Evolutionary conservation across 2,329 filamentous ascomycete species (phyloP), one percentile per base, ranked within the genome.

Genomic region (Capronia epimyces): DNA sequence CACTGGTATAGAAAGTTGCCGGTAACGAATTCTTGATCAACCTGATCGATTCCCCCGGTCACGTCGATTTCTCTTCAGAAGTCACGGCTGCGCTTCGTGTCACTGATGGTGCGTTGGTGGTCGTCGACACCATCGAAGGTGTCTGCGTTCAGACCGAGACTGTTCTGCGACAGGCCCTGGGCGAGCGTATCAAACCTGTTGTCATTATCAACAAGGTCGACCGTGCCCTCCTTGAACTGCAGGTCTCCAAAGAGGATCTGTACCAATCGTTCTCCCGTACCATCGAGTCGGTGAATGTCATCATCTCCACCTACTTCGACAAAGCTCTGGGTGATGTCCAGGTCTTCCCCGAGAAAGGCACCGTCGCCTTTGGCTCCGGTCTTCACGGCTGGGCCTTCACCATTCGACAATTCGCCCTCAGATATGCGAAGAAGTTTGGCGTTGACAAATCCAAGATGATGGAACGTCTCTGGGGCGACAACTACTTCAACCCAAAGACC

Each of bases 161-260:
- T 70, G 93, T 98, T 69, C 83, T 98, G 65, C 90, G 93, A 72
- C 93, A 98, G 81, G 91, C 93, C 75, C 89, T 98, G 66, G 87
- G 89, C 83, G 93, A 98, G 85, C 91, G 93, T 79, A 98, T 98
- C 78, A 97, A 97, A 87, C 93, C 93, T 69, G 91, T 98, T 69
- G 83, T 96, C 72, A 87, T 96, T 77, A 96, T 98, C 84, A 98
- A 98, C 89, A 98, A 98, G 87, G 93, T 98, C 75, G 93, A 98
- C 73, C 91, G 93, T 79, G 90, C 93, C 77, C 88, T 98, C 71
- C 89, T 98, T 73, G 93, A 98, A 79, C 84, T 98, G 61, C 93
- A 98, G 81, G 85, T 96, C 70, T 85, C 83, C 76, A 96, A 97
- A 85, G 93, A 98, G 79, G 93, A 98, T 71, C 80, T 98, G 64